Evolutionary conservation across 768 basidiomycete species (phyloP), one percentile per base, ranked within the genome.

Genomic region (Fistulinella prunicolor): DNA sequence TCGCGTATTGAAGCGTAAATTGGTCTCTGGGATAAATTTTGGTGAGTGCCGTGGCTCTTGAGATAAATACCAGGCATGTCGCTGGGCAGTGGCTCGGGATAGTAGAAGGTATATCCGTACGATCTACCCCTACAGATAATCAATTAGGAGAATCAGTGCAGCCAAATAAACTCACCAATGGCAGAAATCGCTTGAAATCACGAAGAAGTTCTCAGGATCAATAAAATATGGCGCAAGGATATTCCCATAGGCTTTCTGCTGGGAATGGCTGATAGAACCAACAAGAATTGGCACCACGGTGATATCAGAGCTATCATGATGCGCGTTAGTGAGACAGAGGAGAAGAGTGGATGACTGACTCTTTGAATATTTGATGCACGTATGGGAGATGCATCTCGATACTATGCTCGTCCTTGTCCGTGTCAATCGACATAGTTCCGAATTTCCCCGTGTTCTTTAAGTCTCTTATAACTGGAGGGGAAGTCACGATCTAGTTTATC

Each of bases 381-480:
- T 91, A 94, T 6, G 95, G 94, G 16, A 98, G 77, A 60, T 98
- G 94, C 91, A 99, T 94, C 71, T 99, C 96, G 46, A 99, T 82
- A 62, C 91, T 94, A 65, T 99, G 96, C 60, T 99, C 96, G 23
- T 86, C 90, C 67, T 94, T 93, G 62, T 99, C 96, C 2, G 82
- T 82, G 2, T 70, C 58, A 3, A 76, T 55, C 16, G 70, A 70
- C 81, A 99, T 84, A 9, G 74, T 70, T 30, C 78, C 74, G 57
- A 98, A 98, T 45, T 81, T 69, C 4, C 50, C 53, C 1, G 50
- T 55, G 41, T 13, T 34, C 42, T 52, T 56, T 28, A 58, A 42
- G 40, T 36, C 41, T 24, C 42, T 41, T 45, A 61, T 52, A 17
- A 22, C 64, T 66, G 30, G 16, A 9, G 37, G 42, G 20, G 41